Conservation (phyloP, 1,139 yeast genomes). For the Hansenula sp. region DNA sequence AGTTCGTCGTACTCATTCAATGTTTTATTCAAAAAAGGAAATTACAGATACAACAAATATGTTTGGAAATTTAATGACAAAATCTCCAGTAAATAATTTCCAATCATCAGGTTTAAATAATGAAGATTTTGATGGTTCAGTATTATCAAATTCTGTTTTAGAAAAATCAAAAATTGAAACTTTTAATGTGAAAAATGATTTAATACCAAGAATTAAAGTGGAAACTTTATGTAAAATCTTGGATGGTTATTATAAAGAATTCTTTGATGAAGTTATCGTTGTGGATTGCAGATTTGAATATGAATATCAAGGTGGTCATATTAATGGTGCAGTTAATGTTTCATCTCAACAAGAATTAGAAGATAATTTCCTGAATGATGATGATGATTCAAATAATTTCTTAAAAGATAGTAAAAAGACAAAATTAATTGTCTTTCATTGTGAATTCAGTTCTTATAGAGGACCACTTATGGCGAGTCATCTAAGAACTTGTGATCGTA, state of each 20-base stretch:
- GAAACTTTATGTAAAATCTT: slow-evolving; percentile 61
- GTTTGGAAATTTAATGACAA: slow-evolving; percentile 20
- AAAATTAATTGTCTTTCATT: slow-evolving; percentile 79
- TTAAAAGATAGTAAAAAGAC: slow-evolving; percentile 26
- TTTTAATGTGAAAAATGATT: slow-evolving; percentile 48
- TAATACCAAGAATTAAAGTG: slow-evolving; percentile 70
- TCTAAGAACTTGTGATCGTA: slow-evolving; percentile 78
- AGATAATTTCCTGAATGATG: slow-evolving; percentile 33
- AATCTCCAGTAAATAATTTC: slow-evolving; percentile 7
- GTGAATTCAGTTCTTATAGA: slow-evolving; percentile 89
- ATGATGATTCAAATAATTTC: slow-evolving; percentile 10
- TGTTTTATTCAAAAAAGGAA: slow-evolving; percentile 49
- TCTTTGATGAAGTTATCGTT: slow-evolving; percentile 57
- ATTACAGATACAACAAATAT: slow-evolving; percentile 25
- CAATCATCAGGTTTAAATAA: slow-evolving; percentile 11
- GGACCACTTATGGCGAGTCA: slow-evolving; percentile 93
- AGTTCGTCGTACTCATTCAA: slow-evolving; percentile 61
- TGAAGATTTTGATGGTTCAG: slow-evolving; percentile 11
- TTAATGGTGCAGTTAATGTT: slow-evolving; percentile 74
- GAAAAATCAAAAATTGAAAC: slow-evolving; percentile 38
- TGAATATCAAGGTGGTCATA: slow-evolving; percentile 92
- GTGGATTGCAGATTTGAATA: slow-evolving; percentile 91
- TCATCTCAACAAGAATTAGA: slow-evolving; percentile 69
- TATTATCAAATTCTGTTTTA: slow-evolving; percentile 24
- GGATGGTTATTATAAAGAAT: slow-evolving; percentile 46